These are phyloP conservation scores for Vanrija sp. DNA, from an alignment of 1,284 basidiomycete genomes.

Conservation along the genomic window DNA sequence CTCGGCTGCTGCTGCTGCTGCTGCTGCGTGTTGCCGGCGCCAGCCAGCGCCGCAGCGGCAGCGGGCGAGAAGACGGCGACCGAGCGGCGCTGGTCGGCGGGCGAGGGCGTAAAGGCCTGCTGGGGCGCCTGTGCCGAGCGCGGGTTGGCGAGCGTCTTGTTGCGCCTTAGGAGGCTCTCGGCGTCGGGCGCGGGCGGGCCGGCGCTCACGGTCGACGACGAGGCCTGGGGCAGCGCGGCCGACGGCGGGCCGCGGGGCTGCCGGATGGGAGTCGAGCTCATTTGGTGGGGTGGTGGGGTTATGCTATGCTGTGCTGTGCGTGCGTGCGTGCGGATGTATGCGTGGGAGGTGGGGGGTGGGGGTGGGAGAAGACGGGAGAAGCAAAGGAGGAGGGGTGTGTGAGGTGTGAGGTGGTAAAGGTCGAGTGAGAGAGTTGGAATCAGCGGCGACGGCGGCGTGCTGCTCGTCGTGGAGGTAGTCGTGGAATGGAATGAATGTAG, in stretches of 20 bases:
- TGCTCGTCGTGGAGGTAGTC: too few relatives aligned
- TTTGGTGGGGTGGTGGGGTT: slow-evolving; percentile 8
- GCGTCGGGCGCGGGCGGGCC: slow-evolving; percentile 35
- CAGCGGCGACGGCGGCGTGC: too few relatives aligned
- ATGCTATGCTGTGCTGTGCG: not conserved
- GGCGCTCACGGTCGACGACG: slow-evolving; percentile 1
- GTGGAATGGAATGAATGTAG: too few relatives aligned
- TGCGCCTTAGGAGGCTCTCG: slow-evolving; percentile 30
- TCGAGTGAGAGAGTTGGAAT: too few relatives aligned
- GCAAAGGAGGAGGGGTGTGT: too few relatives aligned
- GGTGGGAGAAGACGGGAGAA: too few relatives aligned
- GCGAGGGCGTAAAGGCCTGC: slow-evolving; percentile 1
- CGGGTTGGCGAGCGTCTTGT: slow-evolving; percentile 35
- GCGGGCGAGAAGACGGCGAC: slow-evolving; percentile 19
- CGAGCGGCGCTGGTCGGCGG: not conserved
- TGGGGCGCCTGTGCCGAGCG: slow-evolving; percentile 23
- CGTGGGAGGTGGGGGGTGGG: too few relatives aligned
- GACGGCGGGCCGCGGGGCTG: slow-evolving; percentile 43
- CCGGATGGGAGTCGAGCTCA: slow-evolving; percentile 37
- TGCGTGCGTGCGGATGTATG: too few relatives aligned
- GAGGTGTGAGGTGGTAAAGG: too few relatives aligned
- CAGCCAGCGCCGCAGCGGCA: slow-evolving; percentile 20
- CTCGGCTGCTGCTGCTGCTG: not conserved
- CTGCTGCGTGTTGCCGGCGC: not conserved
- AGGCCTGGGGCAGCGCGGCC: slow-evolving; percentile 11